These are phyloP conservation scores for Fagus crenata DNA, from an alignment of 306 rosid species.

Conservation along the genomic window DNA sequence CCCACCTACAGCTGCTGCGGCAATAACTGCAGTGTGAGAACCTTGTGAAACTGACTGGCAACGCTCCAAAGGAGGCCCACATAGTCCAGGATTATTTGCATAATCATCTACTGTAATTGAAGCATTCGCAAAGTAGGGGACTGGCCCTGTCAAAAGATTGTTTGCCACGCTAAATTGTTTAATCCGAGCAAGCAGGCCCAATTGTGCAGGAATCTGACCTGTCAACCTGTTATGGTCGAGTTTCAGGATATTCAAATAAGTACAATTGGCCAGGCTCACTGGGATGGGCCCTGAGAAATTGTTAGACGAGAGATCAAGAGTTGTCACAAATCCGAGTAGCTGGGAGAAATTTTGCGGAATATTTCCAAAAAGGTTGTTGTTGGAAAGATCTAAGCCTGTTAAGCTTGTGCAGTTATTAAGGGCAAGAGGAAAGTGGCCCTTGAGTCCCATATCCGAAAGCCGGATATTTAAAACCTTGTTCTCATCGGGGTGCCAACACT, in stretches of 20 bases:
- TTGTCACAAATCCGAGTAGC: conserved; percentile 1
- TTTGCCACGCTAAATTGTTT: conserved; percentile 47
- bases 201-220: conserved; percentile 56
- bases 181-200: conserved; percentile 42
- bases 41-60: conserved; percentile 36
- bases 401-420: conserved; percentile 61
- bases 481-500: conserved; percentile 95
- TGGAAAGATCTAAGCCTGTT: conserved; percentile 79
- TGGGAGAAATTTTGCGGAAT: conserved; percentile 45
- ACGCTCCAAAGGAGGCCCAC: conserved; percentile 31
- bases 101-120: background rate
- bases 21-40: conserved; percentile 56
- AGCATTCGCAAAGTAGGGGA: conserved; percentile 28
- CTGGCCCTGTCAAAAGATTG: conserved; percentile 63
- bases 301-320: conserved; percentile 79
- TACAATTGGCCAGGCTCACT: conserved; percentile 29
- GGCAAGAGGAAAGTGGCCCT: conserved; percentile 60
- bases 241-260: conserved; percentile 56
- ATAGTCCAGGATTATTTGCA: conserved; percentile 67
- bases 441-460: conserved; percentile 70
- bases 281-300: conserved; percentile 69
- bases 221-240: conserved; percentile 59
- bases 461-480: conserved; percentile 62
- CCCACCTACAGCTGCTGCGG: conserved; percentile 75
- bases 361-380: conserved; percentile 52